Evolutionary conservation across 2,329 filamentous ascomycete genomes (phyloP).

Genomic region (Dactylellina sp.): DNA sequence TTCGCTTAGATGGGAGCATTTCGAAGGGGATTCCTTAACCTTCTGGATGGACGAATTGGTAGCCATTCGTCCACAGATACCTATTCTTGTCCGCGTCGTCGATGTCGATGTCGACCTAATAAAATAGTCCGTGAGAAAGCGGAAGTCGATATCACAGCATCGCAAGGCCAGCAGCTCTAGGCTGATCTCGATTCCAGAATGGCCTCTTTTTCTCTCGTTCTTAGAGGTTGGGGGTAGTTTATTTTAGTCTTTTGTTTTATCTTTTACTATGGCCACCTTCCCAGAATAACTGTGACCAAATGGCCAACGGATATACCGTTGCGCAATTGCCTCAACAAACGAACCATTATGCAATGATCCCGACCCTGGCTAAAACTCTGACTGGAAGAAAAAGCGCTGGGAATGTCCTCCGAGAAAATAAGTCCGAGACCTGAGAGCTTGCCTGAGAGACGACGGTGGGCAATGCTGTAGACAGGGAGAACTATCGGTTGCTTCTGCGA

Average conservation of each 20-base stretch:
- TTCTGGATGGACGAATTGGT: slow-evolving; percentile 5
- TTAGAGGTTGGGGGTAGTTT: slow-evolving; percentile 11
- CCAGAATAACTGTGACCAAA: slow-evolving; percentile 23
- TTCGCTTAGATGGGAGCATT: background rate
- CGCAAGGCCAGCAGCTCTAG: slow-evolving; percentile 9
- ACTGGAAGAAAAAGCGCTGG: slow-evolving; percentile 6
- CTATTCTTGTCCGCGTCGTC: no score
- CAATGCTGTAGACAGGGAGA: slow-evolving; percentile 1
- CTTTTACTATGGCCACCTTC: slow-evolving; percentile 37
- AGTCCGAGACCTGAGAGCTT: background rate
- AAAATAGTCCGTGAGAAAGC: slow-evolving; percentile 29
- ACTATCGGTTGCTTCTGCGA: background rate
- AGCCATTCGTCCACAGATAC: background rate
- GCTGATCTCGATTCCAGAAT: slow-evolving; percentile 19
- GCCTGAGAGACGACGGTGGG: background rate
- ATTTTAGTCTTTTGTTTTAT: no score
- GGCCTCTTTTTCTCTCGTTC: slow-evolving; percentile 27
- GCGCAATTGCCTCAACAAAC: slow-evolving; percentile 50
- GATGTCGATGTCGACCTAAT: slow-evolving; percentile 8
- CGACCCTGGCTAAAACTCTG: slow-evolving; percentile 20
- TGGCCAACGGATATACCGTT: slow-evolving; percentile 25
- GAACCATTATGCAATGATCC: slow-evolving; percentile 45
- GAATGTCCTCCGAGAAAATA: background rate
- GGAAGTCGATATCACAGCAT: slow-evolving; percentile 23
- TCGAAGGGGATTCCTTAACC: no score